Evolutionary conservation across 208 protist species (phyloP).

Genomic region (Trypanosoma congolense): DNA sequence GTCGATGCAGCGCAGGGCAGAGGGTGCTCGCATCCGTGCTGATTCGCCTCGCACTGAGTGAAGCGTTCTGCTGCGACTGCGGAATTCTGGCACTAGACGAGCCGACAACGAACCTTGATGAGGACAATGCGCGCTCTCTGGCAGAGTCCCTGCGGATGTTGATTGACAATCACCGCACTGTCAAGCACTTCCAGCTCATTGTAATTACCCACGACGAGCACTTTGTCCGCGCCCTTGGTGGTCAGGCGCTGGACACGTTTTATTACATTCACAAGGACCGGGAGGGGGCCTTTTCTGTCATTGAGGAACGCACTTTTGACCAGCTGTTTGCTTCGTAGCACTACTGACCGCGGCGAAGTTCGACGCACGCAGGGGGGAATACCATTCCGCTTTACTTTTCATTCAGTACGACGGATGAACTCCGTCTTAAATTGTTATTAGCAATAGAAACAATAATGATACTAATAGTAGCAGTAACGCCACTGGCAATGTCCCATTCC

Average conservation of each 20-base stretch:
- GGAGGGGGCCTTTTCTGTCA: slow-evolving; percentile 86
- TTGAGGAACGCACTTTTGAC: slow-evolving; percentile 85
- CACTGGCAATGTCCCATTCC: no score
- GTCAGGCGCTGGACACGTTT: slow-evolving; percentile 76
- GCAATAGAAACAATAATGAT: no score
- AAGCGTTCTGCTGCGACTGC: slow-evolving; percentile 99
- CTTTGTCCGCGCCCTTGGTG: slow-evolving; percentile 92
- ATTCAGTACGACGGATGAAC: no score
- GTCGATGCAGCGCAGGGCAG: slow-evolving; percentile 97
- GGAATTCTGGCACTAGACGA: slow-evolving; percentile 99
- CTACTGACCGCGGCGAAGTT: no score
- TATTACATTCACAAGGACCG: slow-evolving; percentile 89
- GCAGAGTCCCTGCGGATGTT: slow-evolving; percentile 72
- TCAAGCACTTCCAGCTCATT: slow-evolving; percentile 97
- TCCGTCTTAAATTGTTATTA: no score
- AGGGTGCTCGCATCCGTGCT: slow-evolving; percentile 98
- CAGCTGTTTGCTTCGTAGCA: slow-evolving; percentile 85
- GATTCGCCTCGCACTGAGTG: slow-evolving; percentile 98
- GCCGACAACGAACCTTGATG: slow-evolving; percentile 99
- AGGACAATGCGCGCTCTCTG: slow-evolving; percentile 87
- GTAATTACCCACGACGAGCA: slow-evolving; percentile 99
- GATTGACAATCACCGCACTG: slow-evolving; percentile 69
- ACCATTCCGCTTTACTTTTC: no score
- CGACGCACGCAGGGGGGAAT: no score
- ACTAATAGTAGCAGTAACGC: no score